Conservation (phyloP, 2,329 filamentous ascomycete species). For the Fonsecaea pedrosoi region DNA sequence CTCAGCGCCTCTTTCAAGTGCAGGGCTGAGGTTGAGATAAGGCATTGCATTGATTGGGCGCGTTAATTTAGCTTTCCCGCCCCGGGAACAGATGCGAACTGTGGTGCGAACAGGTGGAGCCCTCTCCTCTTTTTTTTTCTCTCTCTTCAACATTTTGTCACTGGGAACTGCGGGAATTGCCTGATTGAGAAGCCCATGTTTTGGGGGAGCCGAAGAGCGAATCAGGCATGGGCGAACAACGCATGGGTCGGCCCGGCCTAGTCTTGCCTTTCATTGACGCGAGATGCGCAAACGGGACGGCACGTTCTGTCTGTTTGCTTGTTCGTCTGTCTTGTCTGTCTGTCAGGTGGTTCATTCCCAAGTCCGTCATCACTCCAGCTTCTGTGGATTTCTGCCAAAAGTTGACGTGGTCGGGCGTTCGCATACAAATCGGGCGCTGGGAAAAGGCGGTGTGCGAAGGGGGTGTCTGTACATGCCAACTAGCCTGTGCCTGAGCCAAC, state of each 20-base stretch:
- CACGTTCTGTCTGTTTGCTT: too few relatives aligned
- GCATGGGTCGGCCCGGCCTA: conserved; percentile 2
- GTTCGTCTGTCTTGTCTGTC: too few relatives aligned
- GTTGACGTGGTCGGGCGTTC: conserved; percentile 4
- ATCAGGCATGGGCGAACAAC: not conserved
- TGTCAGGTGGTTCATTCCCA: too few relatives aligned
- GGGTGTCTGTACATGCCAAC: not conserved
- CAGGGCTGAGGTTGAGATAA: conserved; percentile 15
- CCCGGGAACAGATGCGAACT: not conserved
- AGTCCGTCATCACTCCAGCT: not conserved
- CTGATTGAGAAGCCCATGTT: not conserved
- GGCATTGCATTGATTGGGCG: not conserved
- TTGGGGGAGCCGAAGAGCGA: too few relatives aligned
- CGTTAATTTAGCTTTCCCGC: conserved; percentile 1
- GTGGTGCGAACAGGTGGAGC: not conserved
- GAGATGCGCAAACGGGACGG: not conserved
- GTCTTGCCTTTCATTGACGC: not conserved
- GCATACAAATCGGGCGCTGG: conserved; percentile 16
- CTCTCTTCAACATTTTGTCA: too few relatives aligned
- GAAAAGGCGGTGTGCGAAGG: conserved; percentile 14
- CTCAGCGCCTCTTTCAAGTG: not conserved
- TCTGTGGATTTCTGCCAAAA: not conserved
- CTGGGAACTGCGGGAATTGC: not conserved
- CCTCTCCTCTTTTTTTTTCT: too few relatives aligned
- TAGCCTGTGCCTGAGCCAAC: not conserved